A percentile compares a stretch with the other conserved stretches of the same genome.
Conservation (phyloP, 768 basidiomycete species). For the Vishniacozyma victoriae region DNA sequence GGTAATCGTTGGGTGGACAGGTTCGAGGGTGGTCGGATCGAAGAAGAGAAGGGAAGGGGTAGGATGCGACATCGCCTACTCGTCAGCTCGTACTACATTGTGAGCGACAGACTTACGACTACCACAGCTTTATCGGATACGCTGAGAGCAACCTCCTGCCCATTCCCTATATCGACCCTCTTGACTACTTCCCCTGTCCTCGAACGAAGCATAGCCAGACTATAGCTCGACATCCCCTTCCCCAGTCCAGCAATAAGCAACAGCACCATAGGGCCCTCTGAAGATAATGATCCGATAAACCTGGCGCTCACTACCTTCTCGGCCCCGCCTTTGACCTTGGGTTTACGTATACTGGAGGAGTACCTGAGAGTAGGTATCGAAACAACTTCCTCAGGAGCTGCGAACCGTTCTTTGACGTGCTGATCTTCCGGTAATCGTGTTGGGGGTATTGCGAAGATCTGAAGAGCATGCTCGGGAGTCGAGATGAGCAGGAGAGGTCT, state of each 20-base stretch:
- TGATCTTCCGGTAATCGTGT: conserved; percentile 19
- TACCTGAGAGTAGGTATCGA: too few species aligned
- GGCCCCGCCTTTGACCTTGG: too few species aligned
- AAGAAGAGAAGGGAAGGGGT: conserved; percentile 19
- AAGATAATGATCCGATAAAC: conserved; percentile 3
- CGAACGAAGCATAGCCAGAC: too few species aligned
- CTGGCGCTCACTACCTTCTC: conserved; percentile 1
- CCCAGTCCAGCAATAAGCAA: too few species aligned
- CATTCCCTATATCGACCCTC: conserved; percentile 15
- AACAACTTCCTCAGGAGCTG: conserved; percentile 29
- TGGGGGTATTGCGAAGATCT: conserved; percentile 13
- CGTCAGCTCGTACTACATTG: not conserved
- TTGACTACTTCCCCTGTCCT: conserved; percentile 15
- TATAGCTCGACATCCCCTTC: too few species aligned
- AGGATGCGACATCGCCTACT: conserved; percentile 18
- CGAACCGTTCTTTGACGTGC: conserved; percentile 21
- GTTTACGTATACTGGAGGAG: too few species aligned
- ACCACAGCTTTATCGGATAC: conserved; percentile 13
- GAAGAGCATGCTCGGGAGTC: conserved; percentile 13
- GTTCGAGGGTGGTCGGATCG: conserved; percentile 8
- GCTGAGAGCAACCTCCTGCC: conserved; percentile 2
- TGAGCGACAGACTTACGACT: conserved; percentile 18
- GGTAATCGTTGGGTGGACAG: conserved; percentile 3
- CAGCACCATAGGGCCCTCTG: too few species aligned
- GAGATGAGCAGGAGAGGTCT: conserved; percentile 23